phyloP scores from a whole-genome alignment of 1,284 basidiomycete species.

The Cryptococcus depauperatus region DNA sequence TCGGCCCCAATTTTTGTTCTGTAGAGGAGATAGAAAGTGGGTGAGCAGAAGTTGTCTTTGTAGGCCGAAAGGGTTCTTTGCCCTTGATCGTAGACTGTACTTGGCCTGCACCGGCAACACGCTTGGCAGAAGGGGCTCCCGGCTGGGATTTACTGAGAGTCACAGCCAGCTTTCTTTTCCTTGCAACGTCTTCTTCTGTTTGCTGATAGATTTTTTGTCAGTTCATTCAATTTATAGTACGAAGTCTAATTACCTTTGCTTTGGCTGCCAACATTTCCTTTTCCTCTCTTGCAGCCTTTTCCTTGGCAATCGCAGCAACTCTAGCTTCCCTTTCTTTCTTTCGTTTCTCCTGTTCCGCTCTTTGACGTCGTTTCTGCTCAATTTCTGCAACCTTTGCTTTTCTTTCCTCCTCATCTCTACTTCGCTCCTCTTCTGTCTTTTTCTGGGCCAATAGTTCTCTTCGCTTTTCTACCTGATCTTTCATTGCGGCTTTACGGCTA shows the following conservation, averaged over 20 bases:
- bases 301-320: constrained; percentile 16
- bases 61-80: constrained; percentile 22
- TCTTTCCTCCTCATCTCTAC: constrained; percentile 50
- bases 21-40: constrained; percentile 4
- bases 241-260: constrained; percentile 21
- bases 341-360: constrained; percentile 40
- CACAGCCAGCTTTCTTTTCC: constrained; percentile 42
- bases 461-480: constrained; percentile 70
- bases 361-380: constrained; percentile 63
- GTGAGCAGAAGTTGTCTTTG: constrained; percentile 4
- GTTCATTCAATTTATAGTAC: neutral
- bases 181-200: constrained; percentile 38
- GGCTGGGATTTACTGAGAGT: constrained; percentile 18
- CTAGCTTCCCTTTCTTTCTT: constrained; percentile 41
- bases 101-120: constrained; percentile 8
- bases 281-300: constrained; percentile 34
- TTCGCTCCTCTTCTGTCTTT: constrained; percentile 69
- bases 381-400: constrained; percentile 45
- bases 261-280: constrained; percentile 26
- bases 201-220: constrained; percentile 5
- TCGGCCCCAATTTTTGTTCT: constrained; percentile 9
- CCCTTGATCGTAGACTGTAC: constrained; percentile 11
- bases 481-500: constrained; percentile 63
- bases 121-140: constrained; percentile 12
- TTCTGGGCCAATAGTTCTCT: constrained; percentile 61